Base-by-base conservation (phyloP, 768 basidiomycete genomes). In the Lyophyllum shimeji region DNA sequence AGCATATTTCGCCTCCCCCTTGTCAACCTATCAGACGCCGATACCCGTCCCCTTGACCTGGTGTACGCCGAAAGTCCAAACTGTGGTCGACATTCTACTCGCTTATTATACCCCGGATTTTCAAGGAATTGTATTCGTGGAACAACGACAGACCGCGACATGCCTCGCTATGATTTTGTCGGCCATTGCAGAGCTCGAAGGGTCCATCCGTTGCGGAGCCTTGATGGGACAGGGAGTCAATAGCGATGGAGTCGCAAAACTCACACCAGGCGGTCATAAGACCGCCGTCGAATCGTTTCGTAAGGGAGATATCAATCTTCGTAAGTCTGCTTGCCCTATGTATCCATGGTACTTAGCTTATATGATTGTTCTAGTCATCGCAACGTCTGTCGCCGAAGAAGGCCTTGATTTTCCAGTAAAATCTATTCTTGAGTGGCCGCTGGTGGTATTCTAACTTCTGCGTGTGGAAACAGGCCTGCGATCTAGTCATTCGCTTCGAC, bases 341-440 rank as follows among this genome's bases (percentile, higher is more conserved):
- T 61, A 8, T 20, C 15, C 25, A 9, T 49, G 37, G 11, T 18
- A 53, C 9, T 29, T 43, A 33, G n/a, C 31, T 63, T 33, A 55
- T 56, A 23, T 46, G 9, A 7, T 39, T 50, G 39, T 55, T 33
- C 17, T 56, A 85, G 87, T 95, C 20, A 77, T 95, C 59, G 89
- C 92, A 3, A 94, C 92, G 0, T 86, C 87, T 5, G 92, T 95
- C 13, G 94, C 92, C 0, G 94, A 96, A 69, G 94, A 96, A 74
- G 94, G 94, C 0, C 79, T 96, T 17, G 93, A 96, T 67, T 93
- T 96, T 72, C 89, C 88, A 21, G 87, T 89, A 64, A 17, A 46
- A 24, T 34, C n/a, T 34, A 1, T 29, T 15, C 29, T 5, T 37
- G 6, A 37, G 7, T 37, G 40, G 2, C 52, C 18, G 37, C 15